Conservation (phyloP, 2,329 filamentous ascomycete species). For the Myriosclerotinia scirpicola region DNA sequence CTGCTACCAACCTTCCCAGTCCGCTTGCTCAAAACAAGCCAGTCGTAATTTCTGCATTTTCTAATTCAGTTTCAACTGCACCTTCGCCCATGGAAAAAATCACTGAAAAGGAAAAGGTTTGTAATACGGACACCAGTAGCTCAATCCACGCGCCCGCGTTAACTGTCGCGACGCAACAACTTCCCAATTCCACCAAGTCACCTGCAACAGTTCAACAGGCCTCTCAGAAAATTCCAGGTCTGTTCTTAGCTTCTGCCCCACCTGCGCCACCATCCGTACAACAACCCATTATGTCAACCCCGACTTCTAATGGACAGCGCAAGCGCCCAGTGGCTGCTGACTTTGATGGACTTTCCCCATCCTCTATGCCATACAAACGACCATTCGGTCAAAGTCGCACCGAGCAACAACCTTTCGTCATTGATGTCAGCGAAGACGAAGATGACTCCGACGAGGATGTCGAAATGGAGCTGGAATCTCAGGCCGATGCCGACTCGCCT, state of each 20-base stretch:
- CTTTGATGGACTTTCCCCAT: slow-evolving; percentile 57
- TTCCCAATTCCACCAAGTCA: background rate
- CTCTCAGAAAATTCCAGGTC: slow-evolving; percentile 31
- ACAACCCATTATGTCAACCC: slow-evolving; percentile 5
- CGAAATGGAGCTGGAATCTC: slow-evolving; percentile 63
- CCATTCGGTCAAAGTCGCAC: slow-evolving; percentile 60
- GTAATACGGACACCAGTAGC: background rate
- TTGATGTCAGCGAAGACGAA: slow-evolving; percentile 80
- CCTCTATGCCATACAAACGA: slow-evolving; percentile 47
- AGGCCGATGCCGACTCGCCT: slow-evolving; percentile 48
- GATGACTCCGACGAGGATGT: slow-evolving; percentile 60
- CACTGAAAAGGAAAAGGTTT: slow-evolving; percentile 10
- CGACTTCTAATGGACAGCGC: slow-evolving; percentile 30
- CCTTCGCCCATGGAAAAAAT: slow-evolving; percentile 5
- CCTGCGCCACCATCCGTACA: slow-evolving; percentile 20
- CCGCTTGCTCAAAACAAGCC: slow-evolving; percentile 15
- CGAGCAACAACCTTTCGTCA: slow-evolving; percentile 66
- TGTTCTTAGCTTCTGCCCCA: slow-evolving; percentile 37
- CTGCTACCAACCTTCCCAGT: slow-evolving; percentile 14
- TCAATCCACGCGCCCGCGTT: slow-evolving; percentile 9
- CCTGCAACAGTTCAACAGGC: slow-evolving; percentile 17
- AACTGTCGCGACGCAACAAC: slow-evolving; percentile 13
- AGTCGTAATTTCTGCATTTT: slow-evolving; percentile 4
- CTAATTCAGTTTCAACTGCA: background rate
- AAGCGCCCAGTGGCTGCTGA: slow-evolving; percentile 70